These are phyloP conservation scores for Hypoxylon crocopeplum DNA, from an alignment of 495 filamentous ascomycete species.

Conservation along the genomic window DNA sequence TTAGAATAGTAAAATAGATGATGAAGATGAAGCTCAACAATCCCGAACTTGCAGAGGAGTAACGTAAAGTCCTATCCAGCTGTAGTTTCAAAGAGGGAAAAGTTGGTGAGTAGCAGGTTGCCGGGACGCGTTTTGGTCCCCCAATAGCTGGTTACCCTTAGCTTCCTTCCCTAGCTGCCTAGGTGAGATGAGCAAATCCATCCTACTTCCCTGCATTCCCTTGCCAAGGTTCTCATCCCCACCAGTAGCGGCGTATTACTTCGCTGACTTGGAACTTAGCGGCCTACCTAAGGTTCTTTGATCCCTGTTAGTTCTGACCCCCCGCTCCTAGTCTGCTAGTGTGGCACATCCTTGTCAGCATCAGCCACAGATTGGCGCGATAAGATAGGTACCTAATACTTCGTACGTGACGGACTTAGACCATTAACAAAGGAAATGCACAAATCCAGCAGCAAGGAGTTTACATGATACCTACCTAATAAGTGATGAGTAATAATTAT, in stretches of 20 bases:
- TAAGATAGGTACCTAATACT: not conserved
- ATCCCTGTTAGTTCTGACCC: too few species aligned
- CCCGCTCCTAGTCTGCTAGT: too few species aligned
- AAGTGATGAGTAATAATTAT: not conserved
- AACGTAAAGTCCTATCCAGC: not conserved
- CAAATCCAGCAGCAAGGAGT: too few species aligned
- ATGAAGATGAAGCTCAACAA: conserved; percentile 1
- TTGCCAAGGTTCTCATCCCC: conserved; percentile 25
- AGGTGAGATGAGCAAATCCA: conserved; percentile 15
- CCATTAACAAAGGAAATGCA: too few species aligned
- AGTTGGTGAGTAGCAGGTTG: conserved; percentile 3
- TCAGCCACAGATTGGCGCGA: not conserved
- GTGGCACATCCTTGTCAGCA: too few species aligned
- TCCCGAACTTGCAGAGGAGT: conserved; percentile 11
- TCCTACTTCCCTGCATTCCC: conserved; percentile 8
- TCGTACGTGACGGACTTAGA: too few species aligned
- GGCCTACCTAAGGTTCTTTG: too few species aligned
- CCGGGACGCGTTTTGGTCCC: conserved; percentile 22
- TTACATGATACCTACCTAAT: too few species aligned
- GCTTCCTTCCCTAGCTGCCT: not conserved
- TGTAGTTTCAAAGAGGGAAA: conserved; percentile 4
- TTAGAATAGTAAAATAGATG: not conserved
- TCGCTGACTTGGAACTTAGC: conserved; percentile 9
- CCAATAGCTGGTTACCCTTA: conserved; percentile 28
- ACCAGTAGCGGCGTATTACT: conserved; percentile 18